Conservation (phyloP, 2,329 filamentous ascomycete genomes). For the Sodiomyces alkalinus region DNA sequence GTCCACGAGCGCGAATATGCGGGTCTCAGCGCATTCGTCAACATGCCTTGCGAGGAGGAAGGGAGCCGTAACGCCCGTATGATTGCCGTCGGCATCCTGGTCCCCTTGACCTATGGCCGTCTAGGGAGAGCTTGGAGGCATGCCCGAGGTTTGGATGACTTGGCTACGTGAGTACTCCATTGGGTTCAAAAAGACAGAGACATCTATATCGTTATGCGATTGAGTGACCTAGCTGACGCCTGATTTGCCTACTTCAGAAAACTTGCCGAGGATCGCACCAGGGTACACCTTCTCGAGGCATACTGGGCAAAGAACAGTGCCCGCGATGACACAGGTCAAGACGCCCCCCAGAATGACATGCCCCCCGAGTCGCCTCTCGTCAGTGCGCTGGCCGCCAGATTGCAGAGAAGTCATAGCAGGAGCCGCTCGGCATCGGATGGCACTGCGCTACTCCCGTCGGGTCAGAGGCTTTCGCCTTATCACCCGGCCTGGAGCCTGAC, state of each 20-base stretch:
- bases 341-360: conserved; percentile 24
- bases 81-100: conserved; percentile 79
- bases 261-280: conserved; percentile 49
- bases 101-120: conserved; percentile 71
- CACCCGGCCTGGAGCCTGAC: conserved; percentile 80
- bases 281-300: conserved; percentile 50
- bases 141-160: conserved; percentile 56
- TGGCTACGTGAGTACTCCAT: conserved; percentile 46
- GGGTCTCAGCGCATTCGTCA: conserved; percentile 83
- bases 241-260: conserved; percentile 23
- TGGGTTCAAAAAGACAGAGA: conserved; percentile 7
- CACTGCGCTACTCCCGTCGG: conserved; percentile 38
- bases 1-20: conserved; percentile 67
- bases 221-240: conserved; percentile 4
- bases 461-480: conserved; percentile 55
- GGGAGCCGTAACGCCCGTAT: conserved; percentile 78
- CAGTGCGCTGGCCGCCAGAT: conserved; percentile 16
- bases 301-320: conserved; percentile 61
- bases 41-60: conserved; percentile 61
- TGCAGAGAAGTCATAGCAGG: conserved; percentile 30
- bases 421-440: conserved; percentile 49
- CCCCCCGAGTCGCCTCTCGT: conserved; percentile 36
- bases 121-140: conserved; percentile 84
- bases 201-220: too few species aligned
- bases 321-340: conserved; percentile 19